Conservation (phyloP, 345 rosid genomes). For the Populus pruinosa region DNA sequence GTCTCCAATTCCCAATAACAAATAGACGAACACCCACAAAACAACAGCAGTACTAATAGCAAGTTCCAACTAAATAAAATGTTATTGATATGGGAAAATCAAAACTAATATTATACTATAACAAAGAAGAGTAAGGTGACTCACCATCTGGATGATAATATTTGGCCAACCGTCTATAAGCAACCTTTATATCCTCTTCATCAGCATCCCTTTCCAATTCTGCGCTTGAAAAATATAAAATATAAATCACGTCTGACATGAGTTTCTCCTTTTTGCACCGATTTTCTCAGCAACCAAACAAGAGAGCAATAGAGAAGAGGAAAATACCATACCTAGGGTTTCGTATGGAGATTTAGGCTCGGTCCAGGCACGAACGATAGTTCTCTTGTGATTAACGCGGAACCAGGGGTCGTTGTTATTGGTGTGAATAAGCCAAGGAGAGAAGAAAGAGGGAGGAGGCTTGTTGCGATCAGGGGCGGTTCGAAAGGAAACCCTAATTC, state of each 20-base stretch:
- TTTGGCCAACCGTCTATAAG: slow-evolving; percentile 87
- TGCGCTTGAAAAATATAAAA: slow-evolving; percentile 25
- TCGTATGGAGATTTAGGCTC: slow-evolving; percentile 79
- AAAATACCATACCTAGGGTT: slow-evolving; percentile 61
- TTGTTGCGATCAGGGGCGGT: slow-evolving; percentile 27
- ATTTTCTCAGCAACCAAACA: slow-evolving; percentile 12
- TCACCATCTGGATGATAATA: slow-evolving; percentile 96
- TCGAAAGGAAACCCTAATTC: slow-evolving; percentile 52
- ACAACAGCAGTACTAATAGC: too few relatives aligned
- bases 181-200: slow-evolving; percentile 79
- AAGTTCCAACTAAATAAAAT: neutral
- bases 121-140: slow-evolving; percentile 13
- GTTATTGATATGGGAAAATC: neutral
- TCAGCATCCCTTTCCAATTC: slow-evolving; percentile 83
- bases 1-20: too few relatives aligned
- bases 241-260: too few relatives aligned
- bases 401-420: slow-evolving; percentile 43
- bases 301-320: neutral
- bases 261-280: neutral
- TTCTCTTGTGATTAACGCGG: slow-evolving; percentile 57
- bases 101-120: neutral
- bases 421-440: slow-evolving; percentile 41
- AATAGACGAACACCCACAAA: too few relatives aligned
- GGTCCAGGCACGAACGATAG: slow-evolving; percentile 58
- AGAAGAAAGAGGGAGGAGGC: slow-evolving; percentile 35